Conservation (phyloP, 2,329 filamentous ascomycete genomes). For the Rutstroemia sydowiana region DNA sequence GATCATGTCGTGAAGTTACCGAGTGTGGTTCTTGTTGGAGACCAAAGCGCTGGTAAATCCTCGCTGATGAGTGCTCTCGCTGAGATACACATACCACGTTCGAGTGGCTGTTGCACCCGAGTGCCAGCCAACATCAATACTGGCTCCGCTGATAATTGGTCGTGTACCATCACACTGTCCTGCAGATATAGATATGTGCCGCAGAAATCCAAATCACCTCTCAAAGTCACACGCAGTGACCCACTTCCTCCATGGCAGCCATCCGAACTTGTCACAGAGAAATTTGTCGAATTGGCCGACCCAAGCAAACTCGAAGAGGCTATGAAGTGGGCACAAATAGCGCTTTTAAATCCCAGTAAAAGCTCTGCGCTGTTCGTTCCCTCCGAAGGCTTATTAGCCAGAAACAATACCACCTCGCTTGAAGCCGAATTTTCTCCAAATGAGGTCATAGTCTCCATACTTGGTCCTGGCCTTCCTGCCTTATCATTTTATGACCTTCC, state of each 20-base stretch:
- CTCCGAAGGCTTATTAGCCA: too few species aligned
- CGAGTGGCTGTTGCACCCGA: constrained; percentile 66
- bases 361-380: constrained; percentile 39
- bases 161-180: constrained; percentile 59
- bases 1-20: constrained; percentile 61
- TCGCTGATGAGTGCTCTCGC: constrained; percentile 56
- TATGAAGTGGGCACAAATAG: constrained; percentile 68
- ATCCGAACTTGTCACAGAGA: constrained; percentile 36
- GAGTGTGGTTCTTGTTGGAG: constrained; percentile 75
- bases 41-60: constrained; percentile 80
- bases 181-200: constrained; percentile 51
- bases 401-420: too few species aligned
- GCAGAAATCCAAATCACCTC: background rate
- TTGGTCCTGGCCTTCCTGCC: constrained; percentile 61
- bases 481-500: constrained; percentile 82
- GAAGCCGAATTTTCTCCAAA: constrained; percentile 75
- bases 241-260: constrained; percentile 60
- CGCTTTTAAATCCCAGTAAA: constrained; percentile 61
- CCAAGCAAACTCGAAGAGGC: constrained; percentile 58
- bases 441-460: constrained; percentile 68
- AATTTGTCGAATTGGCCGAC: constrained; percentile 58
- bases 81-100: constrained; percentile 65
- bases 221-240: constrained; percentile 19
- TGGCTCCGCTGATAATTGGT: constrained; percentile 54
- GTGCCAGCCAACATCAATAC: constrained; percentile 73